Evolutionary conservation across 768 basidiomycete species (phyloP).

Genomic region (Suillus weaverae): DNA sequence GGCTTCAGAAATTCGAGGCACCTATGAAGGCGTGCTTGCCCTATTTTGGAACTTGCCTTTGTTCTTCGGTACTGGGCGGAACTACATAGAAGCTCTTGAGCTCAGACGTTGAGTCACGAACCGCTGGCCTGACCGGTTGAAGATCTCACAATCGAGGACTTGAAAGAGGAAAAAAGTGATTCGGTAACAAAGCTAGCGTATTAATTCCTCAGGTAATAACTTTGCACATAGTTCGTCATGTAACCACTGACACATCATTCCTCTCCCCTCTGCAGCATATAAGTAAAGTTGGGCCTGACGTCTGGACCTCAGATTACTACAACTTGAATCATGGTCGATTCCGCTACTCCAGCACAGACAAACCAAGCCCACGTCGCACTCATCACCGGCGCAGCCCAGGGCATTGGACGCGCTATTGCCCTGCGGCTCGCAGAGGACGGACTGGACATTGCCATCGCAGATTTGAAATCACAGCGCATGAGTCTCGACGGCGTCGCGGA

Average conservation of each 20-base stretch:
- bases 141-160: neutral
- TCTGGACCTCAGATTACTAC: too few relatives aligned
- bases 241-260: neutral
- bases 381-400: constrained; percentile 45
- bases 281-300: too few relatives aligned
- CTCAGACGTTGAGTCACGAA: neutral
- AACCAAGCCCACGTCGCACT: constrained; percentile 32
- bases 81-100: neutral
- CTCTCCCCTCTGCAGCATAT: neutral
- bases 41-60: neutral
- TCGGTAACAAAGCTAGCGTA: neutral
- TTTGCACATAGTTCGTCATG: neutral
- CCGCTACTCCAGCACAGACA: neutral
- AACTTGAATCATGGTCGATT: neutral
- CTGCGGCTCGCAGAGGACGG: constrained; percentile 48
- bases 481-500: constrained; percentile 22
- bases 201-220: neutral
- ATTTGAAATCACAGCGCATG: constrained; percentile 24
- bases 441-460: constrained; percentile 45
- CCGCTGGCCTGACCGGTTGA: neutral
- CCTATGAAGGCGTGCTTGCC: neutral
- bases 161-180: neutral
- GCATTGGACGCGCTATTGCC: constrained; percentile 50
- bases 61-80: neutral
- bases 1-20: neutral